Conservation (phyloP, 2,329 filamentous ascomycete genomes). For the Alternaria infectoria region DNA sequence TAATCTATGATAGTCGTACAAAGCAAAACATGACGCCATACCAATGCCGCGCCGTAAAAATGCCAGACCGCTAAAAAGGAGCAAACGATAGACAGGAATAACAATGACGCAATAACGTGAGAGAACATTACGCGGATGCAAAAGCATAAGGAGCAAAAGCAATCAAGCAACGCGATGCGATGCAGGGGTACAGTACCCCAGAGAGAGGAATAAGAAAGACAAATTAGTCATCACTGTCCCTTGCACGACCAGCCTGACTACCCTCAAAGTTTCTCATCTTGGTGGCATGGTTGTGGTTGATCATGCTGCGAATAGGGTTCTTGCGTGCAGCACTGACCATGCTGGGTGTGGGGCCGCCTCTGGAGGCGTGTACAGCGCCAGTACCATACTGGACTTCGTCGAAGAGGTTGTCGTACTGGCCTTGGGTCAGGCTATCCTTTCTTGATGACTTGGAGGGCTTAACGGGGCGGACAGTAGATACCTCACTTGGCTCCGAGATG, state of each 20-base stretch:
- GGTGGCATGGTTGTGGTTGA: constrained; percentile 42
- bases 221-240: neutral
- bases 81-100: neutral
- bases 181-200: constrained; percentile 1
- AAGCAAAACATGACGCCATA: neutral
- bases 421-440: constrained; percentile 42
- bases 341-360: constrained; percentile 45
- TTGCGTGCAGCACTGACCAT: constrained; percentile 43
- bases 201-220: neutral
- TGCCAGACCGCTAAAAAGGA: constrained; percentile 1
- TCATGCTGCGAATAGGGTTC: constrained; percentile 45
- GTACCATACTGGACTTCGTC: constrained; percentile 36
- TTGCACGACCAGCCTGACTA: neutral
- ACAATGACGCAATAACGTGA: neutral
- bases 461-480: constrained; percentile 41
- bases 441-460: constrained; percentile 26
- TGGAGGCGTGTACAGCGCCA: constrained; percentile 39
- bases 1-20: constrained; percentile 5
- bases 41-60: constrained; percentile 6
- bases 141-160: neutral
- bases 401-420: constrained; percentile 38
- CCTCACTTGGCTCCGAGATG: constrained; percentile 44
- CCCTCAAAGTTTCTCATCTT: constrained; percentile 40
- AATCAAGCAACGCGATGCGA: neutral
- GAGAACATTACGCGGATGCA: neutral